phyloP scores from a whole-genome alignment of 306 rosid species.

The Castanea sativa region DNA sequence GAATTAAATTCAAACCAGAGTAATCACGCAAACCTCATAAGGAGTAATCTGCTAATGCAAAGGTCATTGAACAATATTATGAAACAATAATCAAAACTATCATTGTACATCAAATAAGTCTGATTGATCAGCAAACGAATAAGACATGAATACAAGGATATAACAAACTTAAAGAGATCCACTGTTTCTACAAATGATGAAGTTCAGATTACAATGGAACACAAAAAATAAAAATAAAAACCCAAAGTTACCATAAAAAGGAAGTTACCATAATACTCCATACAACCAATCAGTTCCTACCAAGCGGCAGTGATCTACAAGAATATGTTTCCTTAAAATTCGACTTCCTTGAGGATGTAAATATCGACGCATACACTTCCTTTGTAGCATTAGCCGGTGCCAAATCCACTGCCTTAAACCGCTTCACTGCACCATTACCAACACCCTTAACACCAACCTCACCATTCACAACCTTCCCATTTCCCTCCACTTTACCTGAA shows the following conservation, averaged over 20 bases:
- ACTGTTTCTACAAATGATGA: neutral
- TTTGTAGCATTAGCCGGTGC: conserved; percentile 77
- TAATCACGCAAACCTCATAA: neutral
- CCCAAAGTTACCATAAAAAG: neutral
- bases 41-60: neutral
- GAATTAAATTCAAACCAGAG: neutral
- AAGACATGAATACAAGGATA: neutral
- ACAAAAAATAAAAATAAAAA: neutral
- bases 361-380: conserved; percentile 82
- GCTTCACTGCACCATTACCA: conserved; percentile 43
- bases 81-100: neutral
- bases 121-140: neutral
- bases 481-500: conserved; percentile 44
- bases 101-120: neutral
- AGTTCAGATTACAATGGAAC: conserved; percentile 16
- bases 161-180: conserved; percentile 6
- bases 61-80: neutral
- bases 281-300: conserved; percentile 60
- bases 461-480: conserved; percentile 47
- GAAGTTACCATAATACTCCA: conserved; percentile 1
- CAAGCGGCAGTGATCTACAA: conserved; percentile 93
- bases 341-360: conserved; percentile 76
- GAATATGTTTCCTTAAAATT: conserved; percentile 69
- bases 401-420: conserved; percentile 69
- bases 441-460: conserved; percentile 37